phyloP scores from a whole-genome alignment of 202 grass and related monocot species.

The Alloteropsis angusta region DNA sequence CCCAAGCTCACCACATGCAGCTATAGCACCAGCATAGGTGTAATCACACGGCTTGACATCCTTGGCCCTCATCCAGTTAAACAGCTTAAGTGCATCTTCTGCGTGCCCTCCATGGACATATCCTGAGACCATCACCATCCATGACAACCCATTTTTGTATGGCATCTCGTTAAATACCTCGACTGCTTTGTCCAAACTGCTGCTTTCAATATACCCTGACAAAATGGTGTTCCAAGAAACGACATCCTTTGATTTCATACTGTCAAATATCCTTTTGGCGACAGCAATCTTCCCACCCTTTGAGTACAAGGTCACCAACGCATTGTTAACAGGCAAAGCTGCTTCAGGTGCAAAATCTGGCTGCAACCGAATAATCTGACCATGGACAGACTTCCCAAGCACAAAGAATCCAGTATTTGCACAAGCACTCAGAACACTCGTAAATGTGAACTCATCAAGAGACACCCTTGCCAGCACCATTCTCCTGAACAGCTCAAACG shows the following conservation, averaged over 20 bases:
- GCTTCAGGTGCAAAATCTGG: conserved; percentile 51
- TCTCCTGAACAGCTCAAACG: conserved; percentile 71
- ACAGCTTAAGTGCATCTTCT: conserved; percentile 60
- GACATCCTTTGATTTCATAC: conserved; percentile 54
- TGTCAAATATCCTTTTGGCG: conserved; percentile 54
- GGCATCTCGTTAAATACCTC: conserved; percentile 61
- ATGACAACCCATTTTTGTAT: conserved; percentile 71
- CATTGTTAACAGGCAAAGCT: conserved; percentile 70
- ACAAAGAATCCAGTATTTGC: conserved; percentile 43
- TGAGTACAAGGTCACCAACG: conserved; percentile 61
- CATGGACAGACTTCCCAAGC: conserved; percentile 73
- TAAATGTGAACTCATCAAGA: conserved; percentile 82
- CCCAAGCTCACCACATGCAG: conserved; percentile 76
- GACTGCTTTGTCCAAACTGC: conserved; percentile 39
- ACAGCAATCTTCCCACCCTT: conserved; percentile 49
- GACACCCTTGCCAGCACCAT: conserved; percentile 49
- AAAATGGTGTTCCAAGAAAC: conserved; percentile 93
- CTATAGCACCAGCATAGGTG: conserved; percentile 60
- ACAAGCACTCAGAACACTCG: conserved; percentile 73
- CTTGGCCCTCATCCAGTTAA: conserved; percentile 53
- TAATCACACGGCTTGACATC: conserved; percentile 59
- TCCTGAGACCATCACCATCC: conserved; percentile 91
- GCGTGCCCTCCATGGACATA: conserved; percentile 61
- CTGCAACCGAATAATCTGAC: conserved; percentile 47
- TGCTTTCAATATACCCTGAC: conserved; percentile 56